Conservation (phyloP, 2,329 filamentous ascomycete genomes). For the Hypoxylon sp. region DNA sequence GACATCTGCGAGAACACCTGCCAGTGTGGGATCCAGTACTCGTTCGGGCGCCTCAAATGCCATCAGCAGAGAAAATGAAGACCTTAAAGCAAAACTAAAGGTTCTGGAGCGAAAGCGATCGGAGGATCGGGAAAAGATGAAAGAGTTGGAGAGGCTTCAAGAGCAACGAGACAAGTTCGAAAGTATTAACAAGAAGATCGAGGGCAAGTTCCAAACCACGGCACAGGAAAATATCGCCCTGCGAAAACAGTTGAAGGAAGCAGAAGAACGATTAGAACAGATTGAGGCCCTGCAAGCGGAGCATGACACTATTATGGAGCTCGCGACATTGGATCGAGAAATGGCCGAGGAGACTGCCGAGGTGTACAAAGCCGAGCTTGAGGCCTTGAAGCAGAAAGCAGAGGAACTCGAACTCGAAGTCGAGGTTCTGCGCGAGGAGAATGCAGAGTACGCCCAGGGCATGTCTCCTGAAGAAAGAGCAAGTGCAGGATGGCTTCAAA, state of each 20-base stretch:
- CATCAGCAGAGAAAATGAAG: constrained; percentile 80
- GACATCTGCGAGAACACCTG: constrained; percentile 49
- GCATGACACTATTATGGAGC: constrained; percentile 86
- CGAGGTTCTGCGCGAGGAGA: constrained; percentile 89
- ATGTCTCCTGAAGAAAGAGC: constrained; percentile 91
- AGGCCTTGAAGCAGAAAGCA: constrained; percentile 78
- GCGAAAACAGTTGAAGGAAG: constrained; percentile 82
- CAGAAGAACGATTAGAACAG: constrained; percentile 76
- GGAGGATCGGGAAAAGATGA: constrained; percentile 89
- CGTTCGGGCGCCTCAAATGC: constrained; percentile 64
- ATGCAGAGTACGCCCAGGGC: constrained; percentile 83
- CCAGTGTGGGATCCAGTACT: constrained; percentile 51
- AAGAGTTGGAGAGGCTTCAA: constrained; percentile 81
- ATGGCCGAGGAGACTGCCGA: constrained; percentile 97
- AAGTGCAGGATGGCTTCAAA: constrained; percentile 89
- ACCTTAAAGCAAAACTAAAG: constrained; percentile 88
- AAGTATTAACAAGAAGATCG: constrained; percentile 88
- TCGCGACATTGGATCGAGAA: constrained; percentile 90
- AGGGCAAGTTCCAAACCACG: constrained; percentile 88
- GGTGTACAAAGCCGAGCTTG: constrained; percentile 82
- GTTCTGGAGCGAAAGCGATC: constrained; percentile 88
- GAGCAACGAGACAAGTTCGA: constrained; percentile 84
- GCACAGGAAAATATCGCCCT: constrained; percentile 84
- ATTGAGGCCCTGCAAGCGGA: constrained; percentile 84
- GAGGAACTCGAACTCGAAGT: constrained; percentile 92